These are phyloP conservation scores for Schizosaccharomyces japonicus DNA, from an alignment of 805 yeast species.

Conservation along the genomic window DNA sequence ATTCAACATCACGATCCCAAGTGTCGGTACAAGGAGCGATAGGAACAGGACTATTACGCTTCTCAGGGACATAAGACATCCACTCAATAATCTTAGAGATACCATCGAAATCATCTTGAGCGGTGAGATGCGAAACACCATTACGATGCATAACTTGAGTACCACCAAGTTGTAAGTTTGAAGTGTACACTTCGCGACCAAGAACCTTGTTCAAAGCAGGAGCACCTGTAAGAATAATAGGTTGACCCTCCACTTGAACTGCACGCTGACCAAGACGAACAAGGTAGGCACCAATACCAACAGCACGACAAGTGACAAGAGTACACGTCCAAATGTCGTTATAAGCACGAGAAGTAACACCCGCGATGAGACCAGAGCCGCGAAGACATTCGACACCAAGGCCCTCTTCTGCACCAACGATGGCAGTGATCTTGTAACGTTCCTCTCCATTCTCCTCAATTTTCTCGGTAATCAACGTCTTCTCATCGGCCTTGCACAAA, in stretches of 20 bases:
- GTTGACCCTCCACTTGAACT: slow-evolving; percentile 95
- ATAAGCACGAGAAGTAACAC: slow-evolving; percentile 94
- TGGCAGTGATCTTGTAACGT: slow-evolving; percentile 56
- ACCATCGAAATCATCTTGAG: slow-evolving; percentile 90
- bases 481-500: slow-evolving; percentile 14
- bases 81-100: slow-evolving; percentile 83
- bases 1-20: slow-evolving; percentile 89
- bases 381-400: slow-evolving; percentile 94
- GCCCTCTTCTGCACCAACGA: slow-evolving; percentile 87
- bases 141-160: slow-evolving; percentile 95
- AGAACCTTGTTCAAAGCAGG: slow-evolving; percentile 91
- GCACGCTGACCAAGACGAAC: slow-evolving; percentile 98
- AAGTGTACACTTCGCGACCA: slow-evolving; percentile 91
- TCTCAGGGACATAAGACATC: slow-evolving; percentile 85
- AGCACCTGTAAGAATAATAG: slow-evolving; percentile 95
- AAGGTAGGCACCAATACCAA: slow-evolving; percentile 97
- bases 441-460: slow-evolving; percentile 66
- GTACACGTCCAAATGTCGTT: slow-evolving; percentile 92
- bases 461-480: slow-evolving; percentile 47
- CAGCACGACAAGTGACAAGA: slow-evolving; percentile 97
- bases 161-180: slow-evolving; percentile 95
- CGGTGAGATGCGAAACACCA: slow-evolving; percentile 95
- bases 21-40: slow-evolving; percentile 49
- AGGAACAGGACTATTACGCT: slow-evolving; percentile 76
- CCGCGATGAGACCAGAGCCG: slow-evolving; percentile 97